Conservation (phyloP, 2,329 filamentous ascomycete genomes). For the Clonostachys byssicola region DNA sequence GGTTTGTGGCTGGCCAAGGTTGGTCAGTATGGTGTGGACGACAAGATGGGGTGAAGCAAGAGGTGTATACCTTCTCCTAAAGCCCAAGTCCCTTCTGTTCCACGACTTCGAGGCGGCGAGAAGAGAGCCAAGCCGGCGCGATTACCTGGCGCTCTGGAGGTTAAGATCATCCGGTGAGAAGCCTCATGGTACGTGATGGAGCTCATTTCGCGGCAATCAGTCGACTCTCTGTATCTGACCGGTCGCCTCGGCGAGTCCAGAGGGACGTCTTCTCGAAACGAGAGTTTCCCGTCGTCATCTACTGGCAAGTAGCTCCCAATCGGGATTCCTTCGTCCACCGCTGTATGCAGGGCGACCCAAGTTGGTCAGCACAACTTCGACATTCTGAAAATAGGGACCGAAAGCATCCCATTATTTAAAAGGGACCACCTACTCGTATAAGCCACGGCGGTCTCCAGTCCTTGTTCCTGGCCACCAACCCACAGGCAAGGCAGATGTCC, state of each 20-base stretch:
- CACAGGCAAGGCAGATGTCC: conserved; percentile 33
- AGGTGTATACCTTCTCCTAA: conserved; percentile 23
- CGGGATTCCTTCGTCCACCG: conserved; percentile 24
- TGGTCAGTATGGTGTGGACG: not conserved
- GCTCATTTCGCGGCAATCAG: conserved; percentile 33
- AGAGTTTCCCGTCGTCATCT: conserved; percentile 32
- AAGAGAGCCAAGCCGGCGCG: conserved; percentile 29
- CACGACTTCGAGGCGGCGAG: conserved; percentile 21
- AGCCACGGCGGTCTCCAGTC: conserved; percentile 32
- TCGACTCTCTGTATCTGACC: conserved; percentile 23
- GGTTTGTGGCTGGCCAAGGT: conserved; percentile 18
- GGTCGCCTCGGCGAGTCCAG: conserved; percentile 9
- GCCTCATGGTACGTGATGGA: conserved; percentile 42
- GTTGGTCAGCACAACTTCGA: too few relatives aligned
- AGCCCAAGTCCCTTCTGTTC: conserved; percentile 25
- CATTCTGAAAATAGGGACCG: too few relatives aligned
- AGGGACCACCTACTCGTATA: conserved; percentile 35
- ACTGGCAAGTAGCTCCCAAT: conserved; percentile 35
- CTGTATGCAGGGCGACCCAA: conserved; percentile 10
- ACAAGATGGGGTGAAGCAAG: not conserved
- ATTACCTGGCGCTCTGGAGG: conserved; percentile 26
- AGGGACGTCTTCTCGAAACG: conserved; percentile 11
- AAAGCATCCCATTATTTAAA: not conserved
- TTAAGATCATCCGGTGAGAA: conserved; percentile 34
- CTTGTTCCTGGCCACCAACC: conserved; percentile 28